Evolutionary conservation across 805 yeast genomes (phyloP).

Genomic region (Kurtzmaniella fragi): DNA sequence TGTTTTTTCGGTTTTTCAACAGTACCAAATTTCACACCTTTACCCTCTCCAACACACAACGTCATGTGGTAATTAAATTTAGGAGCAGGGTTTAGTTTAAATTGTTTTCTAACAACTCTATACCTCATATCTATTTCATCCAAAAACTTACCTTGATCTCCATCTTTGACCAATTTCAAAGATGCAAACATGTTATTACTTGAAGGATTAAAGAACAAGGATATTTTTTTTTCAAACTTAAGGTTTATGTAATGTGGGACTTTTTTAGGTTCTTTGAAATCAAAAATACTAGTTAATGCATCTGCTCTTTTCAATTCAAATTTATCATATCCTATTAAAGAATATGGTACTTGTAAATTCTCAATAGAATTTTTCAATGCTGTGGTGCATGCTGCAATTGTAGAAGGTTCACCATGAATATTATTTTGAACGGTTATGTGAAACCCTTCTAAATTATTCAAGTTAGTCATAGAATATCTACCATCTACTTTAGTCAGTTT

Average conservation of each 20-base stretch:
- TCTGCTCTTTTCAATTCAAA: constrained; percentile 5
- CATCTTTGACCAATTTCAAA: neutral
- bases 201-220: too few relatives aligned
- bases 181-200: constrained; percentile 1
- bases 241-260: too few relatives aligned
- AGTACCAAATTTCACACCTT: too few relatives aligned
- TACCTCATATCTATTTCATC: neutral
- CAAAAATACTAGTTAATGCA: constrained; percentile 5
- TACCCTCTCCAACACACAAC: too few relatives aligned
- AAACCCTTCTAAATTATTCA: constrained; percentile 5
- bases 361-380: constrained; percentile 5
- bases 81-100: too few relatives aligned
- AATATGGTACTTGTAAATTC: constrained; percentile 1
- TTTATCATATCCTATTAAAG: constrained; percentile 4
- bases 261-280: neutral
- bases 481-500: constrained; percentile 5
- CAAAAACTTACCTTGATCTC: constrained; percentile 1
- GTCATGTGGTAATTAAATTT: too few relatives aligned
- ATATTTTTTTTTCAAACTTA: too few relatives aligned
- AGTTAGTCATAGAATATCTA: constrained; percentile 7
- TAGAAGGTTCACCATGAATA: constrained; percentile 6
- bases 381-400: constrained; percentile 6
- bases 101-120: too few relatives aligned
- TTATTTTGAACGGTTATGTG: constrained; percentile 10
- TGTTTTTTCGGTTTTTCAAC: too few relatives aligned